These are phyloP conservation scores for Plantago lanceolata DNA, from an alignment of 305 asterid species.

Conservation along the genomic window DNA sequence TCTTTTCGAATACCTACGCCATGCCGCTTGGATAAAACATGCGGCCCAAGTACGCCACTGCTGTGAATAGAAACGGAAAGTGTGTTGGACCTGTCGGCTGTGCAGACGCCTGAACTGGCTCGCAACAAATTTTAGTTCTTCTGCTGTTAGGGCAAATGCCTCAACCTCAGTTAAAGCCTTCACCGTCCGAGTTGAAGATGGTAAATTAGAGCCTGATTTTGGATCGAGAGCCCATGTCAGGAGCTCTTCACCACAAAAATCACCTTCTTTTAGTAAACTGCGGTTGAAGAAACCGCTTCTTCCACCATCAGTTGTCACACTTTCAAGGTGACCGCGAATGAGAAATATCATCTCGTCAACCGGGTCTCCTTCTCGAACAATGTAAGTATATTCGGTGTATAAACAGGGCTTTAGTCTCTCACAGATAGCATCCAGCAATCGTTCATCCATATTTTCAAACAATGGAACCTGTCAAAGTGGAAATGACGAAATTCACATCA, in stretches of 20 bases:
- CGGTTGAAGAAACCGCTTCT: slow-evolving; percentile 98
- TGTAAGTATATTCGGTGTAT: slow-evolving; percentile 78
- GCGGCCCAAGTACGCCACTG: slow-evolving; percentile 99
- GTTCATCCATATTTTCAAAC: slow-evolving; percentile 97
- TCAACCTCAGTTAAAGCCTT: slow-evolving; percentile 85
- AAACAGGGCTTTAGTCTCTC: slow-evolving; percentile 90
- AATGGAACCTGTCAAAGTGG: slow-evolving; percentile 75
- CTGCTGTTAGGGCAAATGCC: slow-evolving; percentile 89
- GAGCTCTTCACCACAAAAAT: slow-evolving; percentile 97
- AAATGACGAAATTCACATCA: background rate
- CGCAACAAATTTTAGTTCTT: slow-evolving; percentile 89
- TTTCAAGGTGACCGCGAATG: slow-evolving; percentile 95
- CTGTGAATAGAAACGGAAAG: slow-evolving; percentile 95
- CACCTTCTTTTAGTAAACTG: slow-evolving; percentile 84
- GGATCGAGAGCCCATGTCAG: slow-evolving; percentile 99
- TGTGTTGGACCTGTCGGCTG: slow-evolving; percentile 98
- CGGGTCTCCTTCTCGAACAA: slow-evolving; percentile 98
- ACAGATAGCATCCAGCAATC: slow-evolving; percentile 94
- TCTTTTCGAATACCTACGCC: slow-evolving; percentile 88
- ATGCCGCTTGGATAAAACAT: slow-evolving; percentile 95
- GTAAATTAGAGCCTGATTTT: slow-evolving; percentile 80
- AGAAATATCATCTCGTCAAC: slow-evolving; percentile 98
- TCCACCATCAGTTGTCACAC: slow-evolving; percentile 98
- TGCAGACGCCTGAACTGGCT: slow-evolving; percentile 96
- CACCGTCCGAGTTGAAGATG: slow-evolving; percentile 93